A percentile compares a stretch with the other conserved stretches of the same genome.
These are phyloP conservation scores for Globisporangium cystogenes DNA, from an alignment of 352 stramenopile species.

Conservation along the genomic window DNA sequence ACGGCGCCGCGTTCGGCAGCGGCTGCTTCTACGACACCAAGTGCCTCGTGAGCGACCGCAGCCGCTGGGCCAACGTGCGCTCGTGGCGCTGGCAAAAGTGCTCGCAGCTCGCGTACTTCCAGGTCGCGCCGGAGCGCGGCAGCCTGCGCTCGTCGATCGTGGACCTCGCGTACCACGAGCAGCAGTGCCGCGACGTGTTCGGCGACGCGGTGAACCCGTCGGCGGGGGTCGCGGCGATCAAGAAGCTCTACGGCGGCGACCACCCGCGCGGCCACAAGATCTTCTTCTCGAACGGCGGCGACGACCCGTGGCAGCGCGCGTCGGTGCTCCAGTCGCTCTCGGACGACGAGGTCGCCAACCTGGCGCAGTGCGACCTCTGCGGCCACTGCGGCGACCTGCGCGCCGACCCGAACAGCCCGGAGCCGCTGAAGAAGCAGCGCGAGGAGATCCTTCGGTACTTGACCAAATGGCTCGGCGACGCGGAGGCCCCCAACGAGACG, in stretches of 20 bases:
- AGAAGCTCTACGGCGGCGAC: slow-evolving; percentile 69
- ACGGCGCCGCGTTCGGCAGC: slow-evolving; percentile 66
- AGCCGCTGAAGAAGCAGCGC: slow-evolving; percentile 62
- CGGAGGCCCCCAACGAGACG: slow-evolving; percentile 10
- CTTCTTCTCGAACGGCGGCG: slow-evolving; percentile 78
- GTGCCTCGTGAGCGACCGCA: slow-evolving; percentile 42
- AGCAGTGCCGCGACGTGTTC: slow-evolving; percentile 76
- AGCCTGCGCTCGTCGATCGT: slow-evolving; percentile 67
- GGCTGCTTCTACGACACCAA: slow-evolving; percentile 83
- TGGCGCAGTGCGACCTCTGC: slow-evolving; percentile 76
- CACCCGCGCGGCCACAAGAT: slow-evolving; percentile 69
- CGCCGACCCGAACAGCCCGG: slow-evolving; percentile 34
- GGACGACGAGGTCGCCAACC: slow-evolving; percentile 53
- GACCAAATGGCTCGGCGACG: slow-evolving; percentile 44
- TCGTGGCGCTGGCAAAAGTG: slow-evolving; percentile 90
- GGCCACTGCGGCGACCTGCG: slow-evolving; percentile 78
- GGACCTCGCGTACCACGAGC: slow-evolving; percentile 69
- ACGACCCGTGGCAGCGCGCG: slow-evolving; percentile 85
- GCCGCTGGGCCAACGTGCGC: slow-evolving; percentile 62
- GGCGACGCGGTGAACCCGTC: slow-evolving; percentile 56
- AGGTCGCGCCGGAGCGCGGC: slow-evolving; percentile 53
- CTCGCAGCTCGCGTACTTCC: slow-evolving; percentile 82
- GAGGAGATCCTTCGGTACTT: slow-evolving; percentile 60
- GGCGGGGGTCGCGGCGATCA: slow-evolving; percentile 50
- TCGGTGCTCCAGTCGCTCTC: slow-evolving; percentile 56